Evolutionary conservation across 345 rosid genomes (phyloP).

Genomic region (Acer saccharum): DNA sequence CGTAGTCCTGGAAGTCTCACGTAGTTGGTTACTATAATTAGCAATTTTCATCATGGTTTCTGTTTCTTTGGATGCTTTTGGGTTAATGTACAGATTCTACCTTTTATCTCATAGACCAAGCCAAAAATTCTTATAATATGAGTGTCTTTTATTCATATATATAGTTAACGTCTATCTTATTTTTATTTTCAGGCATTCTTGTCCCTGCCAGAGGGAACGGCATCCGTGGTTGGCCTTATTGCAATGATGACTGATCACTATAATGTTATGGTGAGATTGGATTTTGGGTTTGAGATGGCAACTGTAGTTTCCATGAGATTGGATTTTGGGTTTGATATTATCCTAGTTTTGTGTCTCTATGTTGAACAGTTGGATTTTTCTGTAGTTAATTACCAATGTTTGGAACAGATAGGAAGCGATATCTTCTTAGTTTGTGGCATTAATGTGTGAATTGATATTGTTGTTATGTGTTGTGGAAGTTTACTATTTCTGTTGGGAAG

Average conservation of each 20-base stretch:
- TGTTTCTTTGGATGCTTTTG: neutral
- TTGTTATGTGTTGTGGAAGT: too few relatives aligned
- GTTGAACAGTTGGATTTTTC: too few relatives aligned
- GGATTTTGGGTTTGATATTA: too few relatives aligned
- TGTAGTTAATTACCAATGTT: too few relatives aligned
- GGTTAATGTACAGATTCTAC: neutral
- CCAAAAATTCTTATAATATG: neutral
- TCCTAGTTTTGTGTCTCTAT: too few relatives aligned
- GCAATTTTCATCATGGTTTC: neutral
- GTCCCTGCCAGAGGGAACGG: constrained; percentile 93
- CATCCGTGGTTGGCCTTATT: constrained; percentile 89
- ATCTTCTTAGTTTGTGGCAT: too few relatives aligned
- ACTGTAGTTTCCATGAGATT: too few relatives aligned
- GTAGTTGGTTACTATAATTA: constrained; percentile 10
- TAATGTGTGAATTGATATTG: too few relatives aligned
- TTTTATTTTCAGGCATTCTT: constrained; percentile 73
- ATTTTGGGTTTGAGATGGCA: neutral
- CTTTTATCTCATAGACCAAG: constrained; percentile 3
- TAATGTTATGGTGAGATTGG: constrained; percentile 68
- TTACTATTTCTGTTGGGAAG: too few relatives aligned
- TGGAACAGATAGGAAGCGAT: too few relatives aligned
- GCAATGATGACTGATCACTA: constrained; percentile 99
- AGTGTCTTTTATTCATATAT: neutral
- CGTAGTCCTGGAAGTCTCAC: neutral
- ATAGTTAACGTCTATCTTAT: constrained; percentile 2